Conservation (phyloP, 2,329 filamentous ascomycete species). For the Pleoardoris graminearum region DNA sequence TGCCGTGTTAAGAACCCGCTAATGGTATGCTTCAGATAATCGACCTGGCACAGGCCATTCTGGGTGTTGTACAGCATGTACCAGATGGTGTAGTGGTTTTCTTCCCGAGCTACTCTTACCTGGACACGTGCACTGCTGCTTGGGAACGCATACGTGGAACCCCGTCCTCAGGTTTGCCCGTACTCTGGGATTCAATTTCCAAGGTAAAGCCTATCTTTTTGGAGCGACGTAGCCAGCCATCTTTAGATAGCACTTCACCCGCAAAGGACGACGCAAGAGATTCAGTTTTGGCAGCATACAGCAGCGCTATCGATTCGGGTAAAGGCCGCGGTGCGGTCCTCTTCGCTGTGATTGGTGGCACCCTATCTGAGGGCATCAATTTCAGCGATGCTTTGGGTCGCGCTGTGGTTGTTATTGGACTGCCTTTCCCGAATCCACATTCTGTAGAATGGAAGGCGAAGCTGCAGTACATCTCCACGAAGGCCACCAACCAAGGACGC, state of each 20-base stretch:
- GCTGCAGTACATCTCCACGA: slow-evolving; percentile 79
- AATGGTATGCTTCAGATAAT: slow-evolving; percentile 52
- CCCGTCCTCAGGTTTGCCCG: slow-evolving; percentile 5
- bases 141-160: slow-evolving; percentile 45
- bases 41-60: slow-evolving; percentile 73
- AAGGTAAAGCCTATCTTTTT: slow-evolving; percentile 59
- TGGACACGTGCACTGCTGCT: slow-evolving; percentile 66
- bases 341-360: slow-evolving; percentile 89
- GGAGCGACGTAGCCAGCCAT: slow-evolving; percentile 37
- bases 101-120: slow-evolving; percentile 92
- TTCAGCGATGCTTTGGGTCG: slow-evolving; percentile 90
- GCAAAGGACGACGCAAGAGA: slow-evolving; percentile 61
- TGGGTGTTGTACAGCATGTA: slow-evolving; percentile 72
- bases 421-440: slow-evolving; percentile 90
- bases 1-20: neutral
- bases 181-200: slow-evolving; percentile 60
- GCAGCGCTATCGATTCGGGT: slow-evolving; percentile 60
- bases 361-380: slow-evolving; percentile 97
- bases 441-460: slow-evolving; percentile 93
- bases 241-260: slow-evolving; percentile 61
- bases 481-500: slow-evolving; percentile 44
- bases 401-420: slow-evolving; percentile 85
- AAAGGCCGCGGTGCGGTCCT: slow-evolving; percentile 71
- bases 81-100: slow-evolving; percentile 92
- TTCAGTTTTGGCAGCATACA: slow-evolving; percentile 73